Evolutionary conservation across 805 yeast genomes (phyloP).

Genomic region (Pichia membranifaciens): DNA sequence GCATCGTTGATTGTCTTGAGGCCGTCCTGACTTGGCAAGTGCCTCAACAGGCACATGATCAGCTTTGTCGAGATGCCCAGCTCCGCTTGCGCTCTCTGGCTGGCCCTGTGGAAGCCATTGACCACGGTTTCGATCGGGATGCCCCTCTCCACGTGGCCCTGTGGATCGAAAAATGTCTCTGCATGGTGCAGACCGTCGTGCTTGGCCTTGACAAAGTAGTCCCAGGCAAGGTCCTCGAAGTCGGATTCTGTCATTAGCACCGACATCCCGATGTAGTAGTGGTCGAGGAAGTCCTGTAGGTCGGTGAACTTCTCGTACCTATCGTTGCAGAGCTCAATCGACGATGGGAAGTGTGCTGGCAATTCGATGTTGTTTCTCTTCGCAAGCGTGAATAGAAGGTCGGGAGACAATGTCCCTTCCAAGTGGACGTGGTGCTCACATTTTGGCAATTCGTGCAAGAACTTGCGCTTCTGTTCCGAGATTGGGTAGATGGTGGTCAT

Average conservation of each 20-base stretch:
- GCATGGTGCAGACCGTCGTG: conserved; percentile 60
- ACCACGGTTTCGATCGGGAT: conserved; percentile 55
- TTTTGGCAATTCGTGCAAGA: conserved; percentile 68
- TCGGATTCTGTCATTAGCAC: conserved; percentile 67
- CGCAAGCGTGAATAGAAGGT: conserved; percentile 62
- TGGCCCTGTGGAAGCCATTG: conserved; percentile 61
- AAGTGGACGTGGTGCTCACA: conserved; percentile 85
- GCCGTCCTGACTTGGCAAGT: conserved; percentile 57
- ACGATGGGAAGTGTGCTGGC: conserved; percentile 58
- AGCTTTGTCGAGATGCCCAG: conserved; percentile 62
- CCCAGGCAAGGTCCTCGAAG: conserved; percentile 73
- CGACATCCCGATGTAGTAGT: conserved; percentile 74
- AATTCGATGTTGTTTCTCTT: conserved; percentile 53
- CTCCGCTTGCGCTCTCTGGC: conserved; percentile 52
- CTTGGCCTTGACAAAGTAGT: conserved; percentile 55
- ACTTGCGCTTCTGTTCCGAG: conserved; percentile 24
- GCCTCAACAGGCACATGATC: conserved; percentile 80
- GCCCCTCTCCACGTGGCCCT: conserved; percentile 70
- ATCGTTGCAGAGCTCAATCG: conserved; percentile 49
- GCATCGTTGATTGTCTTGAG: conserved; percentile 52
- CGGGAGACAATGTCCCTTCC: conserved; percentile 81
- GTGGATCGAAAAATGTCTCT: conserved; percentile 81
- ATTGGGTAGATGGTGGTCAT: background rate
- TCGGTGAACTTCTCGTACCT: conserved; percentile 60
- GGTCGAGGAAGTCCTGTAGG: conserved; percentile 72